These are phyloP conservation scores for Cardiospermum halicacabum DNA, from an alignment of 345 rosid species.

Conservation along the genomic window DNA sequence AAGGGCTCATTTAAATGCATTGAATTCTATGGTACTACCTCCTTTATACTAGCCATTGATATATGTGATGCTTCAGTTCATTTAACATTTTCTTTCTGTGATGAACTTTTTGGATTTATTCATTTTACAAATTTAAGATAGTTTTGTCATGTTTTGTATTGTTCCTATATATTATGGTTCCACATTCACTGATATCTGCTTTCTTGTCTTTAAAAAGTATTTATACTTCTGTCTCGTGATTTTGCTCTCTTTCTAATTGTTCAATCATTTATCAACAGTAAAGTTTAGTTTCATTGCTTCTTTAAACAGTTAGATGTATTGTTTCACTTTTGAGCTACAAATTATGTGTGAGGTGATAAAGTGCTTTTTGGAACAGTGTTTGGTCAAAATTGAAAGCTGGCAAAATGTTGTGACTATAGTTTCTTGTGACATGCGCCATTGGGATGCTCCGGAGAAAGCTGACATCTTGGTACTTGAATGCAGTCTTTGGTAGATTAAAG, in stretches of 20 bases:
- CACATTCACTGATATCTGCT: background rate
- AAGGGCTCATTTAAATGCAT: background rate
- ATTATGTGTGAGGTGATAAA: constrained; percentile 10
- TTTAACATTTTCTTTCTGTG: background rate
- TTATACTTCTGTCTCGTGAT: background rate
- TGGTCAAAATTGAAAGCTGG: constrained; percentile 94
- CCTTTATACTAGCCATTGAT: background rate
- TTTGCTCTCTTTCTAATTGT: background rate
- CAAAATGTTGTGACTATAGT: constrained; percentile 74
- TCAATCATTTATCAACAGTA: too few species aligned
- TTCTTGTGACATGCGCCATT: constrained; percentile 92
- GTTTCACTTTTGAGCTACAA: constrained; percentile 6
- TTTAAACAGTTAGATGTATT: background rate
- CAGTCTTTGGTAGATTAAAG: constrained; percentile 1
- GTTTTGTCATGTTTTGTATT: background rate
- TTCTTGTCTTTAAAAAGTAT: background rate
- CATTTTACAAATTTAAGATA: background rate
- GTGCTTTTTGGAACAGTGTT: constrained; percentile 48
- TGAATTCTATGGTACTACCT: background rate
- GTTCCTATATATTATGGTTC: background rate
- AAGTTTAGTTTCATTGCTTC: background rate
- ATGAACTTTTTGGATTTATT: background rate
- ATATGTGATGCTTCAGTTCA: background rate
- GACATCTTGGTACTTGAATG: constrained; percentile 70
- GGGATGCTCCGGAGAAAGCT: constrained; percentile 96